Conservation (phyloP, 176 grass and related monocot genomes). For the Carex pumila region DNA sequence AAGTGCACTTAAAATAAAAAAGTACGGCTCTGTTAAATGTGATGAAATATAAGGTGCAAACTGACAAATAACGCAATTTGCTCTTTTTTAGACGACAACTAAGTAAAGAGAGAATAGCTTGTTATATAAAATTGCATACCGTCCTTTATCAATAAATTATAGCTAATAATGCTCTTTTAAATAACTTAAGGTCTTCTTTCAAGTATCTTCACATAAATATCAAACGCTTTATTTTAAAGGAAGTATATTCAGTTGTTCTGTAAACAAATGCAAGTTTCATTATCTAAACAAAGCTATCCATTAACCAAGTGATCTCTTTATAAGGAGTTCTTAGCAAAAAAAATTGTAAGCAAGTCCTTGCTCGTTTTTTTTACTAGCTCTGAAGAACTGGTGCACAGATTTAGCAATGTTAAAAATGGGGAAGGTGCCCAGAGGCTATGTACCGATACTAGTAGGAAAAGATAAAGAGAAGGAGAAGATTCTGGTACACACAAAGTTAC, state of each 20-base stretch:
- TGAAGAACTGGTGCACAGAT: not conserved
- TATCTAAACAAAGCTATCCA: slow-evolving; percentile 18
- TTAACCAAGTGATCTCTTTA: slow-evolving; percentile 1
- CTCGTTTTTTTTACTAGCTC: not conserved
- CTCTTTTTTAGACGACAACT: not conserved
- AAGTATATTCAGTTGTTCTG: slow-evolving; percentile 5
- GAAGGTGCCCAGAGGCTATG: slow-evolving; percentile 40
- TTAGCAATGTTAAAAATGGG: slow-evolving; percentile 35
- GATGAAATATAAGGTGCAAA: not conserved
- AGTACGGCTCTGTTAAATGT: not conserved
- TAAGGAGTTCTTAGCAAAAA: not conserved
- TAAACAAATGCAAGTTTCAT: slow-evolving; percentile 1
- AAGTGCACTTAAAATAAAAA: not conserved
- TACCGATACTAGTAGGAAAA: slow-evolving; percentile 50
- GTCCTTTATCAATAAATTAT: slow-evolving; percentile 14
- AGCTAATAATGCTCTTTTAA: slow-evolving; percentile 23
- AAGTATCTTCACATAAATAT: slow-evolving; percentile 11
- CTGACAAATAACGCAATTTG: not conserved
- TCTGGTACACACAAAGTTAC: slow-evolving; percentile 42
- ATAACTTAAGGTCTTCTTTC: slow-evolving; percentile 8
- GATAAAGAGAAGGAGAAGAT: slow-evolving; percentile 47
- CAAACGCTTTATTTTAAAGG: not conserved
- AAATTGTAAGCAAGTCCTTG: slow-evolving; percentile 1
- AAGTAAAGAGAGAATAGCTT: not conserved
- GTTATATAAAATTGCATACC: slow-evolving; percentile 4